Percentiles rank a stretch among this genome's conserved stretches.
Conservation (phyloP, 164 flowering plant species). For the Chloranthus sessilifolius region DNA sequence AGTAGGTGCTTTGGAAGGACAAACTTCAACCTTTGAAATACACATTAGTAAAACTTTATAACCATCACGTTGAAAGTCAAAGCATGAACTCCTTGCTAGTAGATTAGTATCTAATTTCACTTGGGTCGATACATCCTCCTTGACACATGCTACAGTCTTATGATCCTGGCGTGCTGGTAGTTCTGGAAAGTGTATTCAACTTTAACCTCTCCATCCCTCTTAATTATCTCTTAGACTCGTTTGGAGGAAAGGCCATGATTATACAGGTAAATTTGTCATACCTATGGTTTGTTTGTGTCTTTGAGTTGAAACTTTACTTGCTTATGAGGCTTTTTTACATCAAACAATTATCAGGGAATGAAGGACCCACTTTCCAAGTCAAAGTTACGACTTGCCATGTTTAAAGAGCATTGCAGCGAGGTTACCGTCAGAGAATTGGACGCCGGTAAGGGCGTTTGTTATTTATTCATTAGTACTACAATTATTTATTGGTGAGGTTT, state of each 20-base stretch:
- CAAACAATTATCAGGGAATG: slow-evolving; percentile 57
- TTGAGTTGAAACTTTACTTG: background rate
- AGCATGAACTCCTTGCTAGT: too few relatives aligned
- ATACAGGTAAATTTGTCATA: slow-evolving; percentile 50
- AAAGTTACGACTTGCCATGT: slow-evolving; percentile 39
- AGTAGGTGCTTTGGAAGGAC: too few relatives aligned
- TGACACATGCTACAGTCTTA: slow-evolving; percentile 45
- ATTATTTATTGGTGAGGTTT: too few relatives aligned
- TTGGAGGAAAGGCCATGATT: slow-evolving; percentile 48
- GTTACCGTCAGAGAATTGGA: slow-evolving; percentile 47
- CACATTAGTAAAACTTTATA: too few relatives aligned
- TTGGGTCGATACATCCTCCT: too few relatives aligned
- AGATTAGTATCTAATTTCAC: too few relatives aligned
- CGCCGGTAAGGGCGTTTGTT: slow-evolving; percentile 50
- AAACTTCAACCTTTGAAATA: too few relatives aligned
- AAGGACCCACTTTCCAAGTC: slow-evolving; percentile 79
- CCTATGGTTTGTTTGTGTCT: background rate
- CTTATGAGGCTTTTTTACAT: slow-evolving; percentile 1
- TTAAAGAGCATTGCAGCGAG: slow-evolving; percentile 52
- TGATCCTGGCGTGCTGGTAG: slow-evolving; percentile 70
- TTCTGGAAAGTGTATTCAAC: slow-evolving; percentile 71
- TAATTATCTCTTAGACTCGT: slow-evolving; percentile 61
- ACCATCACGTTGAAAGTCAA: too few relatives aligned
- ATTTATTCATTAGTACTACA: too few relatives aligned
- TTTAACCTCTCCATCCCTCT: slow-evolving; percentile 70